Conservation (phyloP, 2,329 filamentous ascomycete genomes). For the Chalaropsis thielavioides region DNA sequence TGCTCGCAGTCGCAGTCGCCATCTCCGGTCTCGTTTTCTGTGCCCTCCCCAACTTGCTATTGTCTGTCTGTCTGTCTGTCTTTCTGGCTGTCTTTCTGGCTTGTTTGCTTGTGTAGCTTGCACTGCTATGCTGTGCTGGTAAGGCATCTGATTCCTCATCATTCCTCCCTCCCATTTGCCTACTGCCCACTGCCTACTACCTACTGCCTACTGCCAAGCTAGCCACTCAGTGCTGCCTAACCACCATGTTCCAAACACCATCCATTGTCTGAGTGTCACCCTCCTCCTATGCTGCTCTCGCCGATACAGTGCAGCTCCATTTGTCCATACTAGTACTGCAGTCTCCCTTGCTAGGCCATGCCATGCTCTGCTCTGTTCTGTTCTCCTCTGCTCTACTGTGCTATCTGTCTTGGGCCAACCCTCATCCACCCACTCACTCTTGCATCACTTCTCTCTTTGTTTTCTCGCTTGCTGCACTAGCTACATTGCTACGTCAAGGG, state of each 20-base stretch:
- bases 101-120: background rate
- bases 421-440: background rate
- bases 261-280: background rate
- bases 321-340: no score
- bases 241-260: background rate
- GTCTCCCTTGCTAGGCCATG: no score
- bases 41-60: background rate
- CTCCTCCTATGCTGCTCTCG: background rate
- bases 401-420: background rate
- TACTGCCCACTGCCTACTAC: background rate
- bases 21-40: conserved; percentile 12
- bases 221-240: background rate
- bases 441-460: background rate
- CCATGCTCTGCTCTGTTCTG: no score
- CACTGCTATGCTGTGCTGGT: background rate
- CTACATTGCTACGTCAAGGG: background rate
- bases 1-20: conserved; percentile 13
- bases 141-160: background rate
- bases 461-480: background rate
- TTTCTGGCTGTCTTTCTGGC: background rate
- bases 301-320: no score
- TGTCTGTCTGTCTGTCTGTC: background rate
- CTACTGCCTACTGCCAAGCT: background rate
- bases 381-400: background rate
- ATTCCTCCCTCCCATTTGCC: background rate